These are phyloP conservation scores for Volutella citrinella DNA, from an alignment of 2,329 filamentous ascomycete genomes.

Conservation along the genomic window DNA sequence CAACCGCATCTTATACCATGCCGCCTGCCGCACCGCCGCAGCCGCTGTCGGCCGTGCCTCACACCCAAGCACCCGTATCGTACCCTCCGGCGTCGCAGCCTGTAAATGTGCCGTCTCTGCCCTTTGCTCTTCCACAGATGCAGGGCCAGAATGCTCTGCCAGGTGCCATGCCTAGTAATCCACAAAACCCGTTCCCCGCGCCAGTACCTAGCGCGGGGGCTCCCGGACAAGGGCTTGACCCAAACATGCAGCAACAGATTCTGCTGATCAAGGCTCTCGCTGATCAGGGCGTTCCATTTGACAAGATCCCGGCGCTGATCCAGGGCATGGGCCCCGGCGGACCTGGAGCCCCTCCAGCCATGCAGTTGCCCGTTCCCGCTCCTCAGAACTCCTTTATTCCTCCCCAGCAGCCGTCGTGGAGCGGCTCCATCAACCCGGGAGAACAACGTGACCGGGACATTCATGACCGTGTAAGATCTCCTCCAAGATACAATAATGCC, in stretches of 20 bases:
- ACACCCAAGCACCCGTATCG: slow-evolving; percentile 27
- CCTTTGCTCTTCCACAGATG: slow-evolving; percentile 35
- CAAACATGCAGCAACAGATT: slow-evolving; percentile 66
- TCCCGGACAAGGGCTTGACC: slow-evolving; percentile 40
- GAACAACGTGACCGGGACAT: slow-evolving; percentile 56
- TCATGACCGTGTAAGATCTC: slow-evolving; percentile 61
- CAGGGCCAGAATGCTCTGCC: slow-evolving; percentile 32
- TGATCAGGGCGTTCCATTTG: slow-evolving; percentile 72
- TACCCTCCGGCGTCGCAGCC: slow-evolving; percentile 50
- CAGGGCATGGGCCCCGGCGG: slow-evolving; percentile 45
- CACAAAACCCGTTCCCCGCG: slow-evolving; percentile 27
- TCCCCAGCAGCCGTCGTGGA: slow-evolving; percentile 32
- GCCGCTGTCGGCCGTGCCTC: slow-evolving; percentile 27
- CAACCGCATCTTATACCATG: slow-evolving; percentile 43
- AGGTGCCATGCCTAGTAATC: slow-evolving; percentile 26
- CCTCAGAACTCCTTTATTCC: slow-evolving; percentile 42
- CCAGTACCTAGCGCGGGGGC: slow-evolving; percentile 27
- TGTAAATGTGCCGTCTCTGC: slow-evolving; percentile 56
- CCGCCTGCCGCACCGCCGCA: slow-evolving; percentile 30
- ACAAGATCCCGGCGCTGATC: slow-evolving; percentile 66
- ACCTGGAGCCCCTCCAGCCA: slow-evolving; percentile 29
- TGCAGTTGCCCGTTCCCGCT: slow-evolving; percentile 38
- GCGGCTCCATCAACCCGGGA: slow-evolving; percentile 29
- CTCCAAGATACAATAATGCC: slow-evolving; percentile 48
- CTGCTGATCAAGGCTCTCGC: slow-evolving; percentile 72